Evolutionary conservation across 768 basidiomycete genomes (phyloP), one percentile per base, ranked within the genome.

Genomic region (Lactifluus subvellereus): DNA sequence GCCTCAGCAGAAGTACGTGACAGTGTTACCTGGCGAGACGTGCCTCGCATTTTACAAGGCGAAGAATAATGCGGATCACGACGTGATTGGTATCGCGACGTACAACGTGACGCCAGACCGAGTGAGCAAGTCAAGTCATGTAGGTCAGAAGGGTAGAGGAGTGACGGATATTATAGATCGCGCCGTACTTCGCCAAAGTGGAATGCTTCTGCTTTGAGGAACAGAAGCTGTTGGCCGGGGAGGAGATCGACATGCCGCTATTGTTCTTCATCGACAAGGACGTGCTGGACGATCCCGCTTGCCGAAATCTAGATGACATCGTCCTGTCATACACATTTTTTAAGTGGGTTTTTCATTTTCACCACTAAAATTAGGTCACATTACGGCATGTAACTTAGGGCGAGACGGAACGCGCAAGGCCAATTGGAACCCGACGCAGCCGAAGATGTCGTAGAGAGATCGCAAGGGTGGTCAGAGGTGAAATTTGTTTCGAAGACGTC

Each of bases 161-260:
- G 22, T 27, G 27, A 38, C 22, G 4, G 10, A 35, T 48, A 30
- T 9, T 57, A n/a, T 70, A 98, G 96, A 83, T 98, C 68, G 97
- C 97, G 9, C 94, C 96, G 0, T 98, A 98, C 74, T 99, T 99
- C 72, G 94, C 95, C 55, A 99, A 99, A 77, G 94, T 99, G 13
- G 97, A 99, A 74, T 99, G 97, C 68, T 99, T 99, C 79, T 99
- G 97, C 75, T 99, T 99, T 68, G 97, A 99, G 73, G 97, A 99
- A 72, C 97, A 99, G 75, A 90, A 87, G 69, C 83, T 99, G 10
- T 78, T 97, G 30, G 94, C 95, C 0, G 88, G 89, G 33, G 97
- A 99, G 76, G 94, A 98, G 75, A 90, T 99, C 38, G 97, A 99
- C 74, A 92, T 99, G 83, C 97, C 97, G 3, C 81, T 99, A 20